Evolutionary conservation across 345 rosid species (phyloP).

Genomic region (Rubroshorea leprosula): DNA sequence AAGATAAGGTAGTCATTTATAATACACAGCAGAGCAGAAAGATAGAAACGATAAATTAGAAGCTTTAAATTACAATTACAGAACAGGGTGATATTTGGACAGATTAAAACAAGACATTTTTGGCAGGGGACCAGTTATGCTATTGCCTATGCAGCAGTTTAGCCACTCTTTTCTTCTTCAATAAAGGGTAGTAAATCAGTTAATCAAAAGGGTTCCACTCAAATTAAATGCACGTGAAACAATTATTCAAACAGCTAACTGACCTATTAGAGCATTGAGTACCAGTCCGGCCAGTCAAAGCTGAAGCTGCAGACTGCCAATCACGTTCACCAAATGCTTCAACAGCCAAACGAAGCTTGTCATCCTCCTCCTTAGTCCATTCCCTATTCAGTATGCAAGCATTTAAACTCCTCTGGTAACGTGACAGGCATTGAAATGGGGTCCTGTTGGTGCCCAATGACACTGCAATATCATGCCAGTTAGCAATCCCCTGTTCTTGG

Average conservation of each 20-base stretch:
- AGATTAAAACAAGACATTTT: too few species aligned
- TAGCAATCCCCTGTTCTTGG: slow-evolving; percentile 48
- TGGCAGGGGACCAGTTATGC: too few species aligned
- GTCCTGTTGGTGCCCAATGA: slow-evolving; percentile 69
- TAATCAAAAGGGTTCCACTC: not conserved
- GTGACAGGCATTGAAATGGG: slow-evolving; percentile 81
- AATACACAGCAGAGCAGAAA: not conserved
- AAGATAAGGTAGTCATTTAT: too few species aligned
- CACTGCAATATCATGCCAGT: slow-evolving; percentile 69
- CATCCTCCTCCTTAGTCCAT: slow-evolving; percentile 82
- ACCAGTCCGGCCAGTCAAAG: slow-evolving; percentile 69
- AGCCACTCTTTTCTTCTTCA: not conserved
- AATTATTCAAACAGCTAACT: slow-evolving; percentile 25
- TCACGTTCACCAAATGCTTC: slow-evolving; percentile 59
- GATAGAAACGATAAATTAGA: not conserved
- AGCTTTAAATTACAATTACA: not conserved
- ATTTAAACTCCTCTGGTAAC: slow-evolving; percentile 82
- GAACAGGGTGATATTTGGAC: not conserved
- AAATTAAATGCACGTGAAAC: not conserved
- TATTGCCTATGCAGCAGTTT: not conserved
- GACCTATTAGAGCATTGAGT: slow-evolving; percentile 88
- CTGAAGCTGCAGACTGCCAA: slow-evolving; percentile 84
- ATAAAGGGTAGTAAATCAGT: not conserved
- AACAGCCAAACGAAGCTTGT: slow-evolving; percentile 61
- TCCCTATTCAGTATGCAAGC: slow-evolving; percentile 55